phyloP scores from a whole-genome alignment of 169 alveolate genomes.

The Pseudocohnilembus persalinus region DNA sequence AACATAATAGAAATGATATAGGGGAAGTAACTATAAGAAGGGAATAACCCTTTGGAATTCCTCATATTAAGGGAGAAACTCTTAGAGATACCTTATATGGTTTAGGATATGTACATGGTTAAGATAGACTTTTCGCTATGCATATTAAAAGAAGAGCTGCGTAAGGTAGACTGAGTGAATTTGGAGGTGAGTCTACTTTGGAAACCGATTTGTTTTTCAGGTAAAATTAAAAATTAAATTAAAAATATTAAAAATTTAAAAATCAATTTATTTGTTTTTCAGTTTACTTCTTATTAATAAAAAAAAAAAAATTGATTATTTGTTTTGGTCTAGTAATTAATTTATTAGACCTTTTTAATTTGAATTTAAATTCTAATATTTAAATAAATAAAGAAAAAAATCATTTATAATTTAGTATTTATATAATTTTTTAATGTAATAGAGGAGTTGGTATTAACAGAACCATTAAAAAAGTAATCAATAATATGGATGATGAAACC shows the following conservation, averaged over 20 bases:
- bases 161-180: constrained; percentile 47
- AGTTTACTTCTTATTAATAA: no score
- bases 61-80: constrained; percentile 1
- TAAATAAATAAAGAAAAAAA: constrained; percentile 27
- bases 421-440: no score
- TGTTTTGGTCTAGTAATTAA: no score
- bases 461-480: not conserved
- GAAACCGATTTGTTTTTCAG: constrained; percentile 33
- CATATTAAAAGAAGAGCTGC: constrained; percentile 43
- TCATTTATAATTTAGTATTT: no score
- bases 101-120: constrained; percentile 42
- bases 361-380: constrained; percentile 25
- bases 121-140: constrained; percentile 50
- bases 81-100: constrained; percentile 11
- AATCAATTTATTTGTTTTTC: no score
- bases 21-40: not conserved
- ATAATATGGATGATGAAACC: constrained; percentile 5
- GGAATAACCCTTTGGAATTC: constrained; percentile 5
- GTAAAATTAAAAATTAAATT: not conserved
- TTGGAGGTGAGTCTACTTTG: constrained; percentile 36
- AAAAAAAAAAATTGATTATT: no score
- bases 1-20: not conserved
- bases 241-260: no score
- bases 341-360: no score
- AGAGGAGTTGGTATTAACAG: not conserved